Evolutionary conservation across 495 filamentous ascomycete genomes (phyloP).

Genomic region (Penicillium ochrochloron): DNA sequence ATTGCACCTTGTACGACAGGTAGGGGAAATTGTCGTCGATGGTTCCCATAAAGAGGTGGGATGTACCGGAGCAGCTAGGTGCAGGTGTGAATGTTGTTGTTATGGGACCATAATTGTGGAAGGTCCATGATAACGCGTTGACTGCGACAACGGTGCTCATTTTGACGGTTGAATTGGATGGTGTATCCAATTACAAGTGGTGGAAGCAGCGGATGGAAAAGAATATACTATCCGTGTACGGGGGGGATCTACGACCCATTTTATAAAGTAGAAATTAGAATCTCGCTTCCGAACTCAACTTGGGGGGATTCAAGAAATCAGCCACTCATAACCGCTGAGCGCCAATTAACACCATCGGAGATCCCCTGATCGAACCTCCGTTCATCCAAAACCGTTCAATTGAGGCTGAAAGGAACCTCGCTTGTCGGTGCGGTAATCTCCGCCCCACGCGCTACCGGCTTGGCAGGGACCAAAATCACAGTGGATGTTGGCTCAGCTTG

Average conservation of each 20-base stretch:
- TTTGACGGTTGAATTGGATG: background rate
- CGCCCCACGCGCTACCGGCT: background rate
- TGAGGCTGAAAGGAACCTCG: conserved; percentile 1
- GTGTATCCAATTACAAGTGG: background rate
- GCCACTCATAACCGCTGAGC: background rate
- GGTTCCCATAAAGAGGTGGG: background rate
- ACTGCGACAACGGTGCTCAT: background rate
- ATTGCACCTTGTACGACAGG: background rate
- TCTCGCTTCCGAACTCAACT: background rate
- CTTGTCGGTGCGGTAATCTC: conserved; percentile 1
- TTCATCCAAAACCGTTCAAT: background rate
- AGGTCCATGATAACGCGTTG: background rate
- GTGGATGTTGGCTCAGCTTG: background rate
- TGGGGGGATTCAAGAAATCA: background rate
- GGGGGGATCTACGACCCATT: background rate
- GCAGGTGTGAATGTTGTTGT: conserved; percentile 2
- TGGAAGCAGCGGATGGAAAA: background rate
- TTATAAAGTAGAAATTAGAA: background rate
- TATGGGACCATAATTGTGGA: background rate
- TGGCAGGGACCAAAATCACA: background rate
- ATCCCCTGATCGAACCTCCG: background rate
- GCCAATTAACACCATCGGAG: background rate
- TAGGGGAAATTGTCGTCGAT: background rate
- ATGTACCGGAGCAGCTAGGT: background rate
- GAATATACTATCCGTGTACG: background rate